Conservation (phyloP, 176 grass and related monocot species). For the Oryza brachyantha region DNA sequence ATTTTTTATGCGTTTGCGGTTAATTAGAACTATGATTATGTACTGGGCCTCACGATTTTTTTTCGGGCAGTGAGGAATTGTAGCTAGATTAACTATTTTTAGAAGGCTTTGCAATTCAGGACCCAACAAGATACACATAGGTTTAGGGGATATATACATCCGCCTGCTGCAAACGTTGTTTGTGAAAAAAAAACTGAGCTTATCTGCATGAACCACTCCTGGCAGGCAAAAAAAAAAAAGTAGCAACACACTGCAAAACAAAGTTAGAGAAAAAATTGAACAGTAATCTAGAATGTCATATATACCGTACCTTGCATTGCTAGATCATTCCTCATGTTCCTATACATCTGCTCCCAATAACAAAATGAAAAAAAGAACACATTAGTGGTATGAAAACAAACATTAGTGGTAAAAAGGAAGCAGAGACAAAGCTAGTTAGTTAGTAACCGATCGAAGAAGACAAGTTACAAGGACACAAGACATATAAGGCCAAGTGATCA, state of each 20-base stretch:
- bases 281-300: too few species aligned
- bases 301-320: constrained; percentile 60
- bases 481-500: neutral
- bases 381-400: too few species aligned
- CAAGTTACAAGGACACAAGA: neutral
- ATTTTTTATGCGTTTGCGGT: neutral
- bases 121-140: neutral
- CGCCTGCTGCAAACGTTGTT: neutral
- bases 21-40: constrained; percentile 6
- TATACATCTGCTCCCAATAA: constrained; percentile 56
- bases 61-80: neutral
- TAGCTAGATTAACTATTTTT: neutral
- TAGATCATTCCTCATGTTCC: constrained; percentile 53
- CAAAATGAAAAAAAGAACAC: neutral
- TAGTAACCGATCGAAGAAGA: too few species aligned
- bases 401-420: neutral
- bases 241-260: neutral
- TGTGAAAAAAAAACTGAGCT: neutral
- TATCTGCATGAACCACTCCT: neutral
- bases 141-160: neutral
- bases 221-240: neutral
- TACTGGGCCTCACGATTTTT: neutral
- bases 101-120: neutral
- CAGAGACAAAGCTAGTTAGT: too few species aligned
- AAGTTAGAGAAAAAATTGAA: neutral